These are phyloP conservation scores for Vitis rupestris DNA, from an alignment of 164 flowering plant species.

Conservation along the genomic window DNA sequence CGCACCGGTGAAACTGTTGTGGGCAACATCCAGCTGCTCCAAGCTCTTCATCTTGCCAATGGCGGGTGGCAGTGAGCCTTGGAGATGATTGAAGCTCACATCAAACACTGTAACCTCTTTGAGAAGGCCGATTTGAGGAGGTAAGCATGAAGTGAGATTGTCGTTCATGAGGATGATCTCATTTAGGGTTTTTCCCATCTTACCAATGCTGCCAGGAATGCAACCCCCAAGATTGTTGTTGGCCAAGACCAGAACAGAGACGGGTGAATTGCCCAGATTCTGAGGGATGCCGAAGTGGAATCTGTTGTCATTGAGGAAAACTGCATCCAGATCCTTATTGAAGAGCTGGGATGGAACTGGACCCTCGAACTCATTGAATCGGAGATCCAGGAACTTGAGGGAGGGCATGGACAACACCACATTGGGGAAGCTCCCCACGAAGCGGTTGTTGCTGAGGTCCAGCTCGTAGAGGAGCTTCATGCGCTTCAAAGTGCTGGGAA, in stretches of 20 bases:
- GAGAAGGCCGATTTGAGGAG: conserved; percentile 56
- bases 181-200: conserved; percentile 65
- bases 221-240: conserved; percentile 78
- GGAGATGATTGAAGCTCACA: conserved; percentile 63
- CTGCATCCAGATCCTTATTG: conserved; percentile 64
- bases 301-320: conserved; percentile 73
- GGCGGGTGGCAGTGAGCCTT: conserved; percentile 50
- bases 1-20: conserved; percentile 60
- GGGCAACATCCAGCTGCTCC: conserved; percentile 79
- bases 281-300: conserved; percentile 60
- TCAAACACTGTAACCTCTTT: conserved; percentile 69
- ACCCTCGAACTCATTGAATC: conserved; percentile 87
- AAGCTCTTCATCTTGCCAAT: conserved; percentile 54
- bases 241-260: conserved; percentile 69
- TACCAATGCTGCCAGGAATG: conserved; percentile 66
- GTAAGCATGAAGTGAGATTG: conserved; percentile 66
- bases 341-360: conserved; percentile 58
- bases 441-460: conserved; percentile 81
- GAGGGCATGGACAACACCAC: conserved; percentile 56
- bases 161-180: conserved; percentile 77
- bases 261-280: conserved; percentile 81
- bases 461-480: conserved; percentile 69
- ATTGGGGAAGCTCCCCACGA: conserved; percentile 64
- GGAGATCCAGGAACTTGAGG: conserved; percentile 68
- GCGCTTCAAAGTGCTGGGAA: conserved; percentile 43